phyloP scores from a whole-genome alignment of 1,284 basidiomycete genomes.

The Ustilago trichophora region DNA sequence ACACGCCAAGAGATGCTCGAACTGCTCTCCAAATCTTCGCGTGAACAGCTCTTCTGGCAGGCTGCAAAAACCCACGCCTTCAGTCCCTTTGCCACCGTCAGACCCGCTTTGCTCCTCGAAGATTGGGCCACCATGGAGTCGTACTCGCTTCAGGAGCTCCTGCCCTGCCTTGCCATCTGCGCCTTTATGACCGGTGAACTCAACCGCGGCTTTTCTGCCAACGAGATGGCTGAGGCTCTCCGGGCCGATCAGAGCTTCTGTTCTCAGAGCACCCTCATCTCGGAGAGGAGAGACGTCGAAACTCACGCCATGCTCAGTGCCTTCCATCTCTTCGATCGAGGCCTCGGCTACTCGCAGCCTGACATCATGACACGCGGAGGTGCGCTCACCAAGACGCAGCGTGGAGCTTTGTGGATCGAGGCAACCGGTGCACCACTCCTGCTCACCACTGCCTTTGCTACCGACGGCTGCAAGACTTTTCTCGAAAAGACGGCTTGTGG shows the following conservation, averaged over 20 bases:
- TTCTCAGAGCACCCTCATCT: slow-evolving; percentile 8
- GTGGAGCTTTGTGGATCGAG: slow-evolving; percentile 29
- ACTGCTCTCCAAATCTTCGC: slow-evolving; percentile 13
- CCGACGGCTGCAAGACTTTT: slow-evolving; percentile 44
- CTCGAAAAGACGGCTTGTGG: slow-evolving; percentile 44
- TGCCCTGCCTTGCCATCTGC: slow-evolving; percentile 33
- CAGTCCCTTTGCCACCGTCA: slow-evolving; percentile 30
- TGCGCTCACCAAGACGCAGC: slow-evolving; percentile 6
- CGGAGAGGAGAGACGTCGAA: slow-evolving; percentile 24
- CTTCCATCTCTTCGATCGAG: slow-evolving; percentile 44
- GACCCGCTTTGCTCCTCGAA: slow-evolving; percentile 37
- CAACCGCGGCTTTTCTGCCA: slow-evolving; percentile 40
- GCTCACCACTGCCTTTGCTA: slow-evolving; percentile 41
- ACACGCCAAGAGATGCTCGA: slow-evolving; percentile 35
- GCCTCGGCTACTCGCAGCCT: slow-evolving; percentile 40
- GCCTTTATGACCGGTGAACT: slow-evolving; percentile 44
- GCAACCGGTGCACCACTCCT: slow-evolving; percentile 36
- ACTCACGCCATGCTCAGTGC: slow-evolving; percentile 30
- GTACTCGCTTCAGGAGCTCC: slow-evolving; percentile 31
- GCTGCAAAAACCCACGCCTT: slow-evolving; percentile 29
- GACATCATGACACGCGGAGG: slow-evolving; percentile 17
- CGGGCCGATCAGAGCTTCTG: slow-evolving; percentile 19
- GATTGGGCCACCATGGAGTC: slow-evolving; percentile 47
- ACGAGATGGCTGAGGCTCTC: slow-evolving; percentile 29
- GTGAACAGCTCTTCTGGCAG: slow-evolving; percentile 31